Evolutionary conservation across 73 alveolate genomes (phyloP).

Genomic region (Tetrahymena borealis): DNA sequence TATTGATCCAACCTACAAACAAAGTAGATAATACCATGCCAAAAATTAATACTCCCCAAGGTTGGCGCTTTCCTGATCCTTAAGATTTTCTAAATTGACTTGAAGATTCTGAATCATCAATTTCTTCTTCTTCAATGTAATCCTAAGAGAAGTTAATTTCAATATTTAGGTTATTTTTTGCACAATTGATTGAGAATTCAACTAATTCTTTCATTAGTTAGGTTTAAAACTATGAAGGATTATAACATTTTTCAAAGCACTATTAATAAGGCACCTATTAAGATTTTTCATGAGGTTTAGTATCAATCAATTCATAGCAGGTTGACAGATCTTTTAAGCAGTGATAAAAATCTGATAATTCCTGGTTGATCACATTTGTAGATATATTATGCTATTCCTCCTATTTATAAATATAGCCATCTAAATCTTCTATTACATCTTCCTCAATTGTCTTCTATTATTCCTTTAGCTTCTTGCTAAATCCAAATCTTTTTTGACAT

Average conservation of each 20-base stretch:
- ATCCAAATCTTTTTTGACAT: background rate
- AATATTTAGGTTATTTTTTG: background rate
- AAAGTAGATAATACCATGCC: background rate
- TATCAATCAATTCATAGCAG: background rate
- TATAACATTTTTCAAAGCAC: background rate
- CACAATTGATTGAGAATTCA: background rate
- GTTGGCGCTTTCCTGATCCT: background rate
- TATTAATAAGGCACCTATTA: background rate
- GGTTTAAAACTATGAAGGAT: background rate
- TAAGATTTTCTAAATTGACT: too few species aligned
- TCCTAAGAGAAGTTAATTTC: background rate
- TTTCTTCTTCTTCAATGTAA: background rate
- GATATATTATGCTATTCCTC: background rate
- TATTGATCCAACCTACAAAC: background rate
- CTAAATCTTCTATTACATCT: background rate
- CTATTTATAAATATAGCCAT: background rate
- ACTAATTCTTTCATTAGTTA: background rate
- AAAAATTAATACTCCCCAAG: background rate
- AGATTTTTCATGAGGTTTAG: background rate
- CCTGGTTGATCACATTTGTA: background rate
- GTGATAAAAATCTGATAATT: background rate
- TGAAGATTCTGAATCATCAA: background rate
- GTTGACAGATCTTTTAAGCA: background rate
- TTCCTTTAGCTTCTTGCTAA: background rate
- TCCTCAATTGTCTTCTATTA: background rate